Evolutionary conservation across 257 asterid species (phyloP).

Genomic region (Penstemon eatonii): DNA sequence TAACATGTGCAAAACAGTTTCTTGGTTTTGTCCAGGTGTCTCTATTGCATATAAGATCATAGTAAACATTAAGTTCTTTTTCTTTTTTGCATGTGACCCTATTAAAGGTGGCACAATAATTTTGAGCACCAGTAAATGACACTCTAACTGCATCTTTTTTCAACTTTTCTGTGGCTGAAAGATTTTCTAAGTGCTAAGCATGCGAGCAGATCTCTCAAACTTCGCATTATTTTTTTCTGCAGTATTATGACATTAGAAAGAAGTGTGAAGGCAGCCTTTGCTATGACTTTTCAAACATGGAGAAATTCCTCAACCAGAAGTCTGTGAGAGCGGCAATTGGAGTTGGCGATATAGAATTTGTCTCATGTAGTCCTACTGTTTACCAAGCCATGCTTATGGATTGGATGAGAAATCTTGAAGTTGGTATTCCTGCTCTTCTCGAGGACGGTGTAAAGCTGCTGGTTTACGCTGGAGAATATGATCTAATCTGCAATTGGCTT

Average conservation of each 20-base stretch:
- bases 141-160: neutral
- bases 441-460: slow-evolving; percentile 70
- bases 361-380: slow-evolving; percentile 66
- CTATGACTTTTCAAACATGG: slow-evolving; percentile 81
- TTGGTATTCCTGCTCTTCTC: slow-evolving; percentile 70
- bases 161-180: neutral
- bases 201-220: neutral
- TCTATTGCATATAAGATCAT: slow-evolving; percentile 9
- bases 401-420: slow-evolving; percentile 88
- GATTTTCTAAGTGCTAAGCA: neutral
- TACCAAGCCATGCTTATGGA: slow-evolving; percentile 80
- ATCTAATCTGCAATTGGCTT: slow-evolving; percentile 80
- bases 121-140: too few species aligned
- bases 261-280: slow-evolving; percentile 73
- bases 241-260: slow-evolving; percentile 77
- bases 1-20: slow-evolving; percentile 10
- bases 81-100: neutral
- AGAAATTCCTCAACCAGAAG: slow-evolving; percentile 58
- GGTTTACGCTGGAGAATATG: slow-evolving; percentile 76
- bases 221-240: slow-evolving; percentile 19
- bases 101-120: neutral
- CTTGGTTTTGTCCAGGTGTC: slow-evolving; percentile 19
- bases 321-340: slow-evolving; percentile 58
- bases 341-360: slow-evolving; percentile 71
- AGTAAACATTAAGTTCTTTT: neutral